phyloP scores from a whole-genome alignment of 108 stramenopile genomes.

The Bacterosira constricta region DNA sequence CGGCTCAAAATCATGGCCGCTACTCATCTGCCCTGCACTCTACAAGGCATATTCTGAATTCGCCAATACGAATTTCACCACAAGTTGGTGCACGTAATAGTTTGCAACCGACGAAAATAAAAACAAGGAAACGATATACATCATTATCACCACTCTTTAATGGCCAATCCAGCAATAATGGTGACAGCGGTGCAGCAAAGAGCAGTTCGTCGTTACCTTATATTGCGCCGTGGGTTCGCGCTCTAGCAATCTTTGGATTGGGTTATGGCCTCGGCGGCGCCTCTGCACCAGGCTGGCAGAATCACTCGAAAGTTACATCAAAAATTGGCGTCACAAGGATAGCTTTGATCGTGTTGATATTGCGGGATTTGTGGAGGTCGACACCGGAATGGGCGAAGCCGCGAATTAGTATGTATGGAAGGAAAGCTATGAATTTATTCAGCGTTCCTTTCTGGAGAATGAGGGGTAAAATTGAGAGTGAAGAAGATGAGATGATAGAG shows the following conservation, averaged over 20 bases:
- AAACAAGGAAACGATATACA: too few species aligned
- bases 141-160: too few species aligned
- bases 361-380: conserved; percentile 48
- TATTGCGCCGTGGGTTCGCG: neutral
- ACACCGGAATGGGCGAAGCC: conserved; percentile 52
- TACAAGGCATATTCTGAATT: too few species aligned
- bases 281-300: neutral
- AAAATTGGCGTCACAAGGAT: neutral
- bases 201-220: too few species aligned
- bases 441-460: neutral
- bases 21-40: too few species aligned
- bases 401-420: neutral
- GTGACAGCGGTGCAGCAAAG: too few species aligned
- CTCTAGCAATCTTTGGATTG: neutral
- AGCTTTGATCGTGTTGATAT: conserved; percentile 3
- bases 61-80: too few species aligned
- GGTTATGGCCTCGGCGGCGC: conserved; percentile 3
- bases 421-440: neutral
- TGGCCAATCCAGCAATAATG: too few species aligned
- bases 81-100: too few species aligned
- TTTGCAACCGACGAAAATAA: too few species aligned
- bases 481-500: neutral
- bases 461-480: neutral
- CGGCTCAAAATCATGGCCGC: too few species aligned
- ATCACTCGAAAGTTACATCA: neutral